Percentiles rank a stretch among this genome's conserved stretches.
Conservation (phyloP, 1,139 yeast species). For the Candida tropicalis region DNA sequence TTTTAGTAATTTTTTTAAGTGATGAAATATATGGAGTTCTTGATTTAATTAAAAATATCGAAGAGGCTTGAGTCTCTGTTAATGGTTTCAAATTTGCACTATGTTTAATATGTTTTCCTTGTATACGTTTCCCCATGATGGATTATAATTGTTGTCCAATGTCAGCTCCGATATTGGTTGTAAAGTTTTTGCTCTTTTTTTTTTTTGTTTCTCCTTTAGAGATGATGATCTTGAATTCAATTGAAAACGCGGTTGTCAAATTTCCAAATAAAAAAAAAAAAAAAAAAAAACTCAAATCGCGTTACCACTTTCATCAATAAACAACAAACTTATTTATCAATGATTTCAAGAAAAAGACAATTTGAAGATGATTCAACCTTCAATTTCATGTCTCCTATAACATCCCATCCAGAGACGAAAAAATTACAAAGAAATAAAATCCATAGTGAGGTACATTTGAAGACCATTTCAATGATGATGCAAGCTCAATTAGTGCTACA, state of each 20-base stretch:
- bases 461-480: slow-evolving; percentile 36
- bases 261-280: not conserved
- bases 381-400: not conserved
- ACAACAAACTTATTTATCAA: too few species aligned
- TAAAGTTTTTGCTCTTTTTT: not conserved
- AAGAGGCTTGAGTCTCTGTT: slow-evolving; percentile 40
- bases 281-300: too few species aligned
- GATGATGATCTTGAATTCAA: not conserved
- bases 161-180: slow-evolving; percentile 3
- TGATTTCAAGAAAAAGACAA: slow-evolving; percentile 14
- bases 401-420: slow-evolving; percentile 6
- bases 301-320: not conserved
- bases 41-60: slow-evolving; percentile 57
- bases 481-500: slow-evolving; percentile 22
- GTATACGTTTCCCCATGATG: slow-evolving; percentile 14
- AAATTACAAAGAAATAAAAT: slow-evolving; percentile 30
- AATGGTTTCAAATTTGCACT: slow-evolving; percentile 38
- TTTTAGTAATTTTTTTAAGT: slow-evolving; percentile 55
- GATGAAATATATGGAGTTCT: slow-evolving; percentile 66
- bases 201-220: not conserved
- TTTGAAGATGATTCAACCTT: slow-evolving; percentile 8
- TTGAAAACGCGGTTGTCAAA: not conserved
- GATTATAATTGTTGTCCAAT: not conserved
- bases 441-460: slow-evolving; percentile 32
- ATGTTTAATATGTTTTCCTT: slow-evolving; percentile 48